phyloP scores from a whole-genome alignment of 371 early-diverging fungal species.

The Mortierella sp. region DNA sequence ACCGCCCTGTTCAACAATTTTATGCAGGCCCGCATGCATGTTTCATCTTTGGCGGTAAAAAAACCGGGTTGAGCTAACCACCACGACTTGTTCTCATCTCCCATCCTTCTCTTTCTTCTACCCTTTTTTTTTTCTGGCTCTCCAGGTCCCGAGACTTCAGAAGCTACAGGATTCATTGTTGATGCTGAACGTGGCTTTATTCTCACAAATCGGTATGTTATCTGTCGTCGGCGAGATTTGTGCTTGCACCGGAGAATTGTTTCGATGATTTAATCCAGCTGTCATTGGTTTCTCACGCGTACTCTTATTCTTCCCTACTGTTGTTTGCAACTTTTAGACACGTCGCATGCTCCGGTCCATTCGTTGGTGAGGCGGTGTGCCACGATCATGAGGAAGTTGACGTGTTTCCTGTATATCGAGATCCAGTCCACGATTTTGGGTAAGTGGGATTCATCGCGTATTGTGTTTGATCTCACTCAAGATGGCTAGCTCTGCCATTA shows the following conservation, averaged over 20 bases:
- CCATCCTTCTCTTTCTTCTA: not conserved
- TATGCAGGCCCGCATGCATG: not conserved
- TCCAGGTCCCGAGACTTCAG: conserved; percentile 53
- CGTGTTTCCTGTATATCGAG: conserved; percentile 85
- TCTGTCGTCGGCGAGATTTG: not conserved
- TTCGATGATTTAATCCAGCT: not conserved
- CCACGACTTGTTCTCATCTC: too few relatives aligned
- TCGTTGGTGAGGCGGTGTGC: conserved; percentile 88
- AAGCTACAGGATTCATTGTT: conserved; percentile 95
- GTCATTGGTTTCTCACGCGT: not conserved
- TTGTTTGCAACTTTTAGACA: conserved; percentile 62
- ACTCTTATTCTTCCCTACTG: not conserved
- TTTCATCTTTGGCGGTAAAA: not conserved
- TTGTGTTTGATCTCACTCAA: too few relatives aligned
- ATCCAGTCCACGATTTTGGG: conserved; percentile 85
- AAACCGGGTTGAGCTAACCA: not conserved
- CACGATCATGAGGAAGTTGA: conserved; percentile 94
- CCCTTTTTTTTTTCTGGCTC: not conserved
- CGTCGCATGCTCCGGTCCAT: conserved; percentile 92
- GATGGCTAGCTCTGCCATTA: too few relatives aligned
- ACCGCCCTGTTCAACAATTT: not conserved
- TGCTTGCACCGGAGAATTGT: not conserved
- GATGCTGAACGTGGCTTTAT: conserved; percentile 90
- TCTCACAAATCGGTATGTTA: conserved; percentile 78
- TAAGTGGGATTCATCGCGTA: conserved; percentile 43